A percentile compares a stretch with the other conserved stretches of the same genome.
These are phyloP conservation scores for Cystobasidium tubakii DNA, from an alignment of 768 basidiomycete genomes.

Conservation along the genomic window DNA sequence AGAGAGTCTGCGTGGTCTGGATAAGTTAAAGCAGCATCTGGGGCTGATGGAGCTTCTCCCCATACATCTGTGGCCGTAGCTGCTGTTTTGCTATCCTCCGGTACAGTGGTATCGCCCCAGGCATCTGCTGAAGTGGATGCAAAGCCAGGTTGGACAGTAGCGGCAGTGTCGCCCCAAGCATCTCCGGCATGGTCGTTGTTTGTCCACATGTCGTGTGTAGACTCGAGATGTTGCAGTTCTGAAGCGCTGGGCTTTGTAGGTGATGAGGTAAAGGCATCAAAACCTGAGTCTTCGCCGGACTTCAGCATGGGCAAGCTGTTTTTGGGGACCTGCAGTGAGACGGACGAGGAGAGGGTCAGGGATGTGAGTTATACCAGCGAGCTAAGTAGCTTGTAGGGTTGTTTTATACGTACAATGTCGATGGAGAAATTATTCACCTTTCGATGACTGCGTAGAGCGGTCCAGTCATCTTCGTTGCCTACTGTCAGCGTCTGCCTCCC, in stretches of 20 bases:
- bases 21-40: background rate
- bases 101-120: background rate
- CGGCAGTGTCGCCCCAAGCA: background rate
- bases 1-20: background rate
- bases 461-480: background rate
- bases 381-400: too few species aligned
- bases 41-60: background rate
- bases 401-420: background rate
- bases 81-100: background rate
- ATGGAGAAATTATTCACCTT: background rate
- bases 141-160: background rate
- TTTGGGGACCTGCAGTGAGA: background rate
- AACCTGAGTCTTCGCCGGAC: background rate
- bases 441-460: background rate
- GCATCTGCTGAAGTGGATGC: background rate
- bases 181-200: background rate
- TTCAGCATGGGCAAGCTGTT: background rate
- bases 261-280: background rate
- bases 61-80: background rate
- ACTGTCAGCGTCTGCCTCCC: background rate
- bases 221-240: background rate
- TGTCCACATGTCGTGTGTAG: too few species aligned
- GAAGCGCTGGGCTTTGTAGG: background rate
- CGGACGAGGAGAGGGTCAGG: background rate
- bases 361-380: too few species aligned